phyloP scores from a whole-genome alignment of 257 asterid species.

The Nicotiana sylvestris region DNA sequence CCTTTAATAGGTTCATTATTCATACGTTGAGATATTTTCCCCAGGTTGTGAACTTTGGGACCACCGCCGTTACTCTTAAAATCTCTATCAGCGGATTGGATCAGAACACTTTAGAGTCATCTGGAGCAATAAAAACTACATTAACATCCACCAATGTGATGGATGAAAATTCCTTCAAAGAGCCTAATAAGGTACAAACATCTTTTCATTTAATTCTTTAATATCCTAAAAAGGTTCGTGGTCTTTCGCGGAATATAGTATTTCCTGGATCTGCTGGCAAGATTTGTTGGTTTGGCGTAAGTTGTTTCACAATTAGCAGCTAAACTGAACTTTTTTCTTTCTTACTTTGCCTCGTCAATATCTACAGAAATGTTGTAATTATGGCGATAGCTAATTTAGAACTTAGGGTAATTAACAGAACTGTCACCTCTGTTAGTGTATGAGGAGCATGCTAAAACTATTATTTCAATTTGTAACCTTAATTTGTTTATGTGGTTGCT shows the following conservation, averaged over 20 bases:
- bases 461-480: background rate
- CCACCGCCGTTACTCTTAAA: constrained; percentile 35
- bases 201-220: background rate
- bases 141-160: constrained; percentile 50
- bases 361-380: background rate
- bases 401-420: background rate
- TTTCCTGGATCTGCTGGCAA: background rate
- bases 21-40: constrained; percentile 7
- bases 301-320: background rate
- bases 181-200: constrained; percentile 54
- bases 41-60: constrained; percentile 70
- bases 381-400: background rate
- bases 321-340: background rate
- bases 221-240: background rate
- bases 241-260: background rate
- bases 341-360: background rate
- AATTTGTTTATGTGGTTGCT: background rate
- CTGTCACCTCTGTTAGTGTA: background rate
- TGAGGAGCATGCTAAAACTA: background rate
- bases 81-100: constrained; percentile 45
- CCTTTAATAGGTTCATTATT: background rate
- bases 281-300: background rate
- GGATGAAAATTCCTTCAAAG: constrained; percentile 79
- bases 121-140: constrained; percentile 47
- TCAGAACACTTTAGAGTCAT: constrained; percentile 30